Evolutionary conservation across 805 yeast genomes (phyloP), one percentile per base, ranked within the genome.

Genomic region (Yarrowia hollandica): DNA sequence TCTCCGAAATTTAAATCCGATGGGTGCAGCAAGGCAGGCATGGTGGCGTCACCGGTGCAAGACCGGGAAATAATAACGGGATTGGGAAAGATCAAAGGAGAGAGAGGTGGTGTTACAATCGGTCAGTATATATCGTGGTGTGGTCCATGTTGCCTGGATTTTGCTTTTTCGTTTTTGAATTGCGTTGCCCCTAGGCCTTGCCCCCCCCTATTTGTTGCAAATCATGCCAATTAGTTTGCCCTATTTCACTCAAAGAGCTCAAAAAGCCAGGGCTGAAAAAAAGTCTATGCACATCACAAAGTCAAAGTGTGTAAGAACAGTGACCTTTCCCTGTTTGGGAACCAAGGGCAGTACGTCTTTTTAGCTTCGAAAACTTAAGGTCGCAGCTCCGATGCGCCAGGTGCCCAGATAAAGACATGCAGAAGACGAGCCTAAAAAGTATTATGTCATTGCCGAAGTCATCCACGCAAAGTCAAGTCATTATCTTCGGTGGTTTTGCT

Each of bases 381-480:
- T 3, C 9, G 52, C 52, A 9, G 15, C 26, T 5, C 25, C 3
- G 35, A 19, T 19, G 52, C 52, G 19, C 18, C 34, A 14, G 14
- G 25, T 18, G 52, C 52, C 52, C 52, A 44, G 52, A 44, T 44
- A 44, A 44, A 44, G 52, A 44, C 52, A 44, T 16, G 52, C 35
- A n/a, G 16, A 12, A 25, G 4, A 18, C 19, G 30, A 42, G 33
- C 18, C 34, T 42, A 42, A 44, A 44, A 44, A 44, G 55, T 48
- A 48, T 48, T 48, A 46, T 46, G 54, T 46, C 38, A 42, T 41
- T 26, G 50, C 50, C 50, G 34, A 42, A 42, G 50, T 42, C 34
- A 26, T 41, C 50, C 34, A 22, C 42, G 25, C 42, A 37, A 35
- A 35, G 39, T 38, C 44, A 38, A 21, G 28, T 25, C 50, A 42